phyloP scores from a whole-genome alignment of 2,329 filamentous ascomycete genomes.

The Epichloe brachyelytri region DNA sequence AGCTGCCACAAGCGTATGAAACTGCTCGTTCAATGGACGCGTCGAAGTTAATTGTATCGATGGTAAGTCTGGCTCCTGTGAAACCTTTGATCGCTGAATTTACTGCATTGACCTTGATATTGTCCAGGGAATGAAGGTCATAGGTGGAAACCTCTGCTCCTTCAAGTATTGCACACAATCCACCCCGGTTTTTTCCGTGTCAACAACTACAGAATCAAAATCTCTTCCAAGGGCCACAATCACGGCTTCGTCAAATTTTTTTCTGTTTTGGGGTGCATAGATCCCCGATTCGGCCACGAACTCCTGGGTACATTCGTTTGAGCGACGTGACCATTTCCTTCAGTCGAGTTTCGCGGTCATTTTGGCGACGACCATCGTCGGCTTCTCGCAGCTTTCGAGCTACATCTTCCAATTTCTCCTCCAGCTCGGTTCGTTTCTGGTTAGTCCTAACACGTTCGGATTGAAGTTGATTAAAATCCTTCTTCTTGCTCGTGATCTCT shows the following conservation, averaged over 20 bases:
- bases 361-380: slow-evolving; percentile 74
- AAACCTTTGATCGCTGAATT: slow-evolving; percentile 87
- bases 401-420: slow-evolving; percentile 80
- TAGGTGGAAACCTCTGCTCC: slow-evolving; percentile 72
- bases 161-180: slow-evolving; percentile 93
- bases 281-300: slow-evolving; percentile 80
- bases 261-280: slow-evolving; percentile 95
- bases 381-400: slow-evolving; percentile 72
- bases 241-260: slow-evolving; percentile 90
- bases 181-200: slow-evolving; percentile 85
- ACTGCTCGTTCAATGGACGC: slow-evolving; percentile 79
- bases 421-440: slow-evolving; percentile 73
- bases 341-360: slow-evolving; percentile 62
- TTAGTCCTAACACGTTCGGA: slow-evolving; percentile 73
- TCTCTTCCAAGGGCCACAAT: slow-evolving; percentile 84
- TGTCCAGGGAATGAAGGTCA: slow-evolving; percentile 93
- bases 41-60: slow-evolving; percentile 94
- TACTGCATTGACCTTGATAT: slow-evolving; percentile 85
- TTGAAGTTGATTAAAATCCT: slow-evolving; percentile 72
- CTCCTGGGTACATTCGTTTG: slow-evolving; percentile 83
- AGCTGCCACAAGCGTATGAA: slow-evolving; percentile 87
- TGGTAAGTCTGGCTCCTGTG: slow-evolving; percentile 72
- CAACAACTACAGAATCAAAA: slow-evolving; percentile 89
- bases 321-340: slow-evolving; percentile 77
- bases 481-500: slow-evolving; percentile 81